Evolutionary conservation across 164 flowering plant species (phyloP).

Genomic region (Magnolia officinalis): DNA sequence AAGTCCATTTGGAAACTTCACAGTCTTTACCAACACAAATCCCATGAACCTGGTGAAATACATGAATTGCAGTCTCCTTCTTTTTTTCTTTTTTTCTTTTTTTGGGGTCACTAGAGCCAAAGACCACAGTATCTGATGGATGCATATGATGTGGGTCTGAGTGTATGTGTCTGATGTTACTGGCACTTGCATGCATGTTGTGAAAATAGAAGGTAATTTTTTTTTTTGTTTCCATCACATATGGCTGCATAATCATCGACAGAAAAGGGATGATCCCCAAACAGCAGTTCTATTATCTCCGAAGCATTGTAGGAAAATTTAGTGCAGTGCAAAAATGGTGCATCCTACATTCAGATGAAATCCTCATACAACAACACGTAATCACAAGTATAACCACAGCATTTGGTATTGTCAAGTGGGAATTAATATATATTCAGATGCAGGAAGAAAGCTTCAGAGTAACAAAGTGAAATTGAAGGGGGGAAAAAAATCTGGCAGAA

Average conservation of each 20-base stretch:
- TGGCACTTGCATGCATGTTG: no score
- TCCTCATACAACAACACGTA: neutral
- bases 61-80: neutral
- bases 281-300: no score
- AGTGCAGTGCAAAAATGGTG: neutral
- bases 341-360: no score
- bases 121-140: neutral
- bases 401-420: neutral
- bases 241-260: no score
- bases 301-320: neutral
- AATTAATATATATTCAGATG: slow-evolving; percentile 1
- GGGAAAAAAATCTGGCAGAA: neutral
- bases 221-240: no score
- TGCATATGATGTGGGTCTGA: neutral
- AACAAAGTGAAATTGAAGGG: slow-evolving; percentile 8
- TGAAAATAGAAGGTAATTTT: no score
- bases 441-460: neutral
- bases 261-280: no score
- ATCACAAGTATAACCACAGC: neutral
- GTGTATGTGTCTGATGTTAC: no score
- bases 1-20: no score
- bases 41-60: neutral
- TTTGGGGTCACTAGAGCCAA: neutral
- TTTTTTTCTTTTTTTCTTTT: no score
- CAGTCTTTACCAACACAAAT: neutral